phyloP scores from a whole-genome alignment of 2,329 filamentous ascomycete genomes.

The Cladosporium velox region DNA sequence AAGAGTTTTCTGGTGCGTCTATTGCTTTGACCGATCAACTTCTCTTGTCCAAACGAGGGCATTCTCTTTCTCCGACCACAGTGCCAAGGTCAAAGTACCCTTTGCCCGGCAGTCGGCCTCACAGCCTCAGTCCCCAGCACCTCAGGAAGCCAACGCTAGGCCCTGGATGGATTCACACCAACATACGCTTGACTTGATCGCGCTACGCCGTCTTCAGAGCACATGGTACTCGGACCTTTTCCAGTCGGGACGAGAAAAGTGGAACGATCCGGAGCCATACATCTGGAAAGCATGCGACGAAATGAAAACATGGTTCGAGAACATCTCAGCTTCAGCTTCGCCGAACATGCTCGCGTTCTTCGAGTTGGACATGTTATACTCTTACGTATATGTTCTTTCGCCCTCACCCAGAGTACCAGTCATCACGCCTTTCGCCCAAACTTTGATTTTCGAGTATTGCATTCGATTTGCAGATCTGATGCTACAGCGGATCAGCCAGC shows the following conservation, averaged over 20 bases:
- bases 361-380: conserved; percentile 86
- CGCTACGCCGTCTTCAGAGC: conserved; percentile 82
- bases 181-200: conserved; percentile 75
- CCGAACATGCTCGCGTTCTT: conserved; percentile 72
- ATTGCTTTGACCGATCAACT: conserved; percentile 84
- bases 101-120: conserved; percentile 41
- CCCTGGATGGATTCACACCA: conserved; percentile 61
- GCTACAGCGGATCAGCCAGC: conserved; percentile 64
- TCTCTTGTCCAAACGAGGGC: conserved; percentile 84
- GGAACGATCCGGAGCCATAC: conserved; percentile 68
- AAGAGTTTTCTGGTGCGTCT: conserved; percentile 86
- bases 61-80: conserved; percentile 92
- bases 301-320: conserved; percentile 79
- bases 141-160: conserved; percentile 33
- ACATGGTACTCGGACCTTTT: conserved; percentile 88
- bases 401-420: conserved; percentile 73
- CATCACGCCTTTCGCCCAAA: conserved; percentile 73
- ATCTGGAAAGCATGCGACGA: conserved; percentile 75
- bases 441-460: conserved; percentile 82
- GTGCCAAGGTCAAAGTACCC: conserved; percentile 78
- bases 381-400: conserved; percentile 84
- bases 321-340: conserved; percentile 67
- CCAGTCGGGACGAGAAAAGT: conserved; percentile 70
- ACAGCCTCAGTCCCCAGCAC: conserved; percentile 28
- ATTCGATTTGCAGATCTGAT: conserved; percentile 79